These are phyloP conservation scores for Solanum chacoense DNA, from an alignment of 305 asterid genomes.

Conservation along the genomic window DNA sequence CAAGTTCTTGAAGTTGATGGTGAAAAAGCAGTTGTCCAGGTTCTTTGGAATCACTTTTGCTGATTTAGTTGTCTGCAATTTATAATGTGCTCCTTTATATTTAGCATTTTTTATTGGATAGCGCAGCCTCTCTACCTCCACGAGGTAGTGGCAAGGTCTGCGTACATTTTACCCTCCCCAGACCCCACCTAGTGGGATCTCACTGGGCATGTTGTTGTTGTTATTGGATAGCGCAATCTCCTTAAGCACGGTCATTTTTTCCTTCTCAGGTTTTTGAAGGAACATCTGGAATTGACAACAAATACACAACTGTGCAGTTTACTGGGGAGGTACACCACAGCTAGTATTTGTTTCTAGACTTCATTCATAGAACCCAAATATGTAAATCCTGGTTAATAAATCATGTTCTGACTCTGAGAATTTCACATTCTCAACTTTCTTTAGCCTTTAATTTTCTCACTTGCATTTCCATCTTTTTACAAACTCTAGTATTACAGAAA, in stretches of 20 bases:
- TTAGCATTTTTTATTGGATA: neutral
- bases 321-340: constrained; percentile 72
- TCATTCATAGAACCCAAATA: neutral
- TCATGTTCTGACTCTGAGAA: neutral
- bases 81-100: neutral
- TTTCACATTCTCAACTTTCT: neutral
- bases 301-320: constrained; percentile 90
- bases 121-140: too few species aligned
- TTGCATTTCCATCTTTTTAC: neutral
- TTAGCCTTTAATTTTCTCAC: neutral
- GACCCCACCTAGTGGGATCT: too few species aligned
- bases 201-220: too few species aligned
- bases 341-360: constrained; percentile 1
- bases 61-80: neutral
- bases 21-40: constrained; percentile 98
- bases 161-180: too few species aligned
- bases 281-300: constrained; percentile 95
- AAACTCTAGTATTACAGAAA: neutral
- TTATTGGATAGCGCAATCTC: neutral
- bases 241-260: neutral
- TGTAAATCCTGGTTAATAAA: neutral
- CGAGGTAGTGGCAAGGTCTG: too few species aligned
- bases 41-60: constrained; percentile 5
- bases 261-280: constrained; percentile 81
- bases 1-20: constrained; percentile 97